Evolutionary conservation across 1,139 yeast genomes (phyloP), one percentile per base, ranked within the genome.

Genomic region (Saccharomyces hybrid): DNA sequence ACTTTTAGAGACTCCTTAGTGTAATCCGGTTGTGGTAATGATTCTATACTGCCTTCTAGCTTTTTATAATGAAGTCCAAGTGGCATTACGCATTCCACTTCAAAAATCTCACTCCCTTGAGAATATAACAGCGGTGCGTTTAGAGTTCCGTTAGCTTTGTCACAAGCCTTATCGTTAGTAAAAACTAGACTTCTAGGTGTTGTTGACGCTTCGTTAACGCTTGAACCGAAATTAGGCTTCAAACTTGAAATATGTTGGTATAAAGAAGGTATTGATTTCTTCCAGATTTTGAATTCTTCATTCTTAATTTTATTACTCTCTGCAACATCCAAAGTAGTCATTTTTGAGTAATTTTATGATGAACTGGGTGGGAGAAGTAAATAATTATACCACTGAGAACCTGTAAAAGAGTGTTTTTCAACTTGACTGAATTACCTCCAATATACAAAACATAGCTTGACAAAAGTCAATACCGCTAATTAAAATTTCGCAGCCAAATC

Each of bases 201-300:
- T n/a, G 34, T 34, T 20, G 46, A 38, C 5, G 41, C 20, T 3
- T 41, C 38, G 14, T 54, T 54, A 11, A 41, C 42, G n/a, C 25
- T 47, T 4, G 55, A 41, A 2, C 57, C 25, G 44, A 6, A 86
- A 82, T 56, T 78, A 78, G 34, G 95, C 81, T 59, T 88, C 81
- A 62, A 89, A 79, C 58, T 88, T 75, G 69, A 88, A 88, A 72
- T 68, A 51, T 68, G 70, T 51, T 66, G 63, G 53, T 93, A 93
- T 52, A 93, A 74, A 61, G 89, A 78, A 16, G 96, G 96, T n/a
- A 93, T 87, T 11, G 96, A 84, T 67, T 93, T 93, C 71, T 91
- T 91, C 99, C 99, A 93, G 55, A 88, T 87, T 66, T 90, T 88
- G 76, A 84, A 90, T 71, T 88, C 96, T 61, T 78, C 82, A 56